phyloP scores from a whole-genome alignment of 148 eudicot genomes.

The Pharnaceum exiguum region DNA sequence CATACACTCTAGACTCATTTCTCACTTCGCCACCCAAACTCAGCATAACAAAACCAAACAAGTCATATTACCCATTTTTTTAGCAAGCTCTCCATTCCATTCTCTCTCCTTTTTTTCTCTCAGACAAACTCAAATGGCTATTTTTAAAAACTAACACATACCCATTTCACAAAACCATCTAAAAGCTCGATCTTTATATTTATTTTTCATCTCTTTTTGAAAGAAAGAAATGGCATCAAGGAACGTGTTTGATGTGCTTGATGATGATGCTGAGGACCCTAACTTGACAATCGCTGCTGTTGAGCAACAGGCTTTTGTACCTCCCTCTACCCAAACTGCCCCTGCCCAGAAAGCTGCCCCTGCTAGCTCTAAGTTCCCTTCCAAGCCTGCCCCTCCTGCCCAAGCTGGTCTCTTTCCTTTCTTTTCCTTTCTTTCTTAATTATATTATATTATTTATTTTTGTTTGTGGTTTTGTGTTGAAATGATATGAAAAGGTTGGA shows the following conservation, averaged over 20 bases:
- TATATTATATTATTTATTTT: background rate
- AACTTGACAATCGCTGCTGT: constrained; percentile 38
- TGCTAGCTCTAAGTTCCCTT: constrained; percentile 38
- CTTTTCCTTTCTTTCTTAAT: background rate
- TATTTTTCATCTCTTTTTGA: too few relatives aligned
- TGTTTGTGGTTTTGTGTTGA: background rate
- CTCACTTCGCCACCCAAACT: too few relatives aligned
- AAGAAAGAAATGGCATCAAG: constrained; percentile 41
- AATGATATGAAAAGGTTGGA: too few relatives aligned
- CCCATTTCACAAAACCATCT: too few relatives aligned
- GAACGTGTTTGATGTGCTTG: constrained; percentile 57
- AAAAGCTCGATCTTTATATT: too few relatives aligned
- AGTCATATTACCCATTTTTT: too few relatives aligned
- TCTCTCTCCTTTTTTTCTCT: constrained; percentile 11
- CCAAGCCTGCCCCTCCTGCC: constrained; percentile 58
- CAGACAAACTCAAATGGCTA: background rate
- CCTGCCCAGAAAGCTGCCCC: constrained; percentile 8
- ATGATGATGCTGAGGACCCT: constrained; percentile 55
- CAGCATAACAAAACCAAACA: too few relatives aligned
- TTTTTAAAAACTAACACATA: too few relatives aligned
- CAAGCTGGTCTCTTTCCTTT: constrained; percentile 31
- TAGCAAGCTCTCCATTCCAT: constrained; percentile 37
- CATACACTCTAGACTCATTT: too few relatives aligned
- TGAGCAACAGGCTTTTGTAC: constrained; percentile 28
- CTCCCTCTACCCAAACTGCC: constrained; percentile 3